A percentile compares a stretch with the other conserved stretches of the same genome.
Evolutionary conservation across 208 protist species (phyloP).

Genomic region (Crithidia acanthocephali): DNA sequence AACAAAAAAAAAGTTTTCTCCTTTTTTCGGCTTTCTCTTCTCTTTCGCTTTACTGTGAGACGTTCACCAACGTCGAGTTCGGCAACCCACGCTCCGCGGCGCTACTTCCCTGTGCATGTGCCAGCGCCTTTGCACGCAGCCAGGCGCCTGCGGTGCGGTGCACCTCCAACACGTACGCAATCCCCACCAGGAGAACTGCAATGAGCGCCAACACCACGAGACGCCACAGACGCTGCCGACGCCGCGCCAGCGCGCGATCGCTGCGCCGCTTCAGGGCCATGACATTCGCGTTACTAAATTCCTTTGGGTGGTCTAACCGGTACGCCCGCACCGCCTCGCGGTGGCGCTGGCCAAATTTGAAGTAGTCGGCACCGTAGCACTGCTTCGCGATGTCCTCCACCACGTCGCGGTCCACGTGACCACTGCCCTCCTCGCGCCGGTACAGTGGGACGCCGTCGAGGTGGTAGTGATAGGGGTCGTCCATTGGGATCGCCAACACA

Average conservation of each 20-base stretch:
- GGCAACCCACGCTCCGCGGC: neutral
- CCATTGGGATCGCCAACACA: conserved; percentile 69
- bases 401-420: conserved; percentile 73
- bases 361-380: conserved; percentile 80
- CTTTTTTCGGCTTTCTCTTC: too few relatives aligned
- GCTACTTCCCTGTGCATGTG: neutral
- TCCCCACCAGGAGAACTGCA: conserved; percentile 17
- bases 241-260: conserved; percentile 35
- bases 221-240: conserved; percentile 37
- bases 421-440: conserved; percentile 81
- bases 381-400: conserved; percentile 89
- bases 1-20: too few relatives aligned
- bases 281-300: conserved; percentile 51
- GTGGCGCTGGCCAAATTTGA: conserved; percentile 74
- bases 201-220: conserved; percentile 38
- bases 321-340: conserved; percentile 52
- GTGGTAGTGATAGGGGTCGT: conserved; percentile 68
- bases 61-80: neutral
- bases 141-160: conserved; percentile 4
- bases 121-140: neutral
- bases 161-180: conserved; percentile 22
- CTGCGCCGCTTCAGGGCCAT: conserved; percentile 50
- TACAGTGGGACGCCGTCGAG: conserved; percentile 74
- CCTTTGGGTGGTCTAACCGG: conserved; percentile 49
- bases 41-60: neutral